Base-by-base conservation (phyloP, 2,329 filamentous ascomycete species). In the Calcarisporium arbuscula region DNA sequence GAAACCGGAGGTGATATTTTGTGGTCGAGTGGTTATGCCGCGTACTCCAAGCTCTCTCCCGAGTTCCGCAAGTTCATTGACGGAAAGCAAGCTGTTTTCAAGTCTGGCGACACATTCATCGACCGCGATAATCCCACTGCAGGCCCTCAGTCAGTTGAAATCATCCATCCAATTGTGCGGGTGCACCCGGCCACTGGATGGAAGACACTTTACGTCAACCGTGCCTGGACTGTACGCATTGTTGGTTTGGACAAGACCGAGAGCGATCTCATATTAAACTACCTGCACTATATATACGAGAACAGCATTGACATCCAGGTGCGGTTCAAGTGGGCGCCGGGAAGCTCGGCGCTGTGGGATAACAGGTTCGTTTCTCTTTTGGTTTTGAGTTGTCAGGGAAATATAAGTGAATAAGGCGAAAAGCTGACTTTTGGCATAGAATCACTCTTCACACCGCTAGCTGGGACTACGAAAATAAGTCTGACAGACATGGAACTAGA, bases 271-370 rank as follows among this genome's bases (percentile, higher is more conserved):
- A 46, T 70, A 5, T 50, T 70, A 1, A 62, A 67, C 62, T 69
- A 30, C 40, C 50, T 4, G 60, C n/a, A n/a, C n/a, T n/a, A n/a
- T n/a, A n/a, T n/a, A n/a, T n/a, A n/a, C n/a, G n/a, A n/a, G n/a
- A n/a, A n/a, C n/a, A 60, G 32, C 67, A 70, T 41, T 61, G 69
- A 72, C 41, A 67, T 70, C 42, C 58, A 58, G 16, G 67, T 72
- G 6, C 53, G 68, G 3, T 70, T 65, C 58, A 70, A 68, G 39
- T 72, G 69, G 67, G 48, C 57, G 0, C 61, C 65, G 6, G 67
- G 67, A 1, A 64, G 61, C 19, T 62, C 70, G 5, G 67, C 68
- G 2, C 64, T 72, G 50, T 72, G 68, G 67, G 68, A 72, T 35
- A 71, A 72, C n/a, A n/a, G n/a, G n/a, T n/a, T n/a, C n/a, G n/a